Conservation (phyloP, 108 stramenopile species). For the Nitzschia sp. region DNA sequence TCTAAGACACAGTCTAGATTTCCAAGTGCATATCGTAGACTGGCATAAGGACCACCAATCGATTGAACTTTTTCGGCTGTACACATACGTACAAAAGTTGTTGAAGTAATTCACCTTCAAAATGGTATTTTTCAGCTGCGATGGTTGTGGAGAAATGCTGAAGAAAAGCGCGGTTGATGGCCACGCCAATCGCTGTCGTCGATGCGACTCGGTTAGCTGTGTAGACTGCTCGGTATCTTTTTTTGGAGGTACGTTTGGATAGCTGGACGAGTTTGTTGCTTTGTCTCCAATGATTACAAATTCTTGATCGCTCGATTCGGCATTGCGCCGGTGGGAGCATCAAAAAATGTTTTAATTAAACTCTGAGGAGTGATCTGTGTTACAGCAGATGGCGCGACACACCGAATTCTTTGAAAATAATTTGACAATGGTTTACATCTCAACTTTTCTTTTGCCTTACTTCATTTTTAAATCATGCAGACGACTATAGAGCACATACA, state of each 20-base stretch:
- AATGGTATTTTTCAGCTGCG: conserved; percentile 90
- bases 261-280: conserved; percentile 4
- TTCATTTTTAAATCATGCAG: conserved; percentile 30
- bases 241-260: conserved; percentile 70
- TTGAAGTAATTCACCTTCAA: no score
- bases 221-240: conserved; percentile 83
- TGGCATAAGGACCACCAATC: no score
- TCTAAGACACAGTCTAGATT: no score
- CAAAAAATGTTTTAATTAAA: conserved; percentile 93
- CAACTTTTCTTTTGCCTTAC: not conserved
- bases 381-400: no score
- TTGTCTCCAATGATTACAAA: conserved; percentile 48
- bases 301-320: conserved; percentile 42
- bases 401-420: no score
- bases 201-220: conserved; percentile 76
- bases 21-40: no score
- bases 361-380: conserved; percentile 58
- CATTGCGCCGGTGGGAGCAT: conserved; percentile 69
- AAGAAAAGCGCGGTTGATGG: conserved; percentile 88
- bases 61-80: no score
- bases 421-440: not conserved
- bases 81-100: no score
- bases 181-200: conserved; percentile 78
- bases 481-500: conserved; percentile 83
- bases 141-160: conserved; percentile 84